These are phyloP conservation scores for Colletotrichum chlorophyti DNA, from an alignment of 2,329 filamentous ascomycete species.

Conservation along the genomic window DNA sequence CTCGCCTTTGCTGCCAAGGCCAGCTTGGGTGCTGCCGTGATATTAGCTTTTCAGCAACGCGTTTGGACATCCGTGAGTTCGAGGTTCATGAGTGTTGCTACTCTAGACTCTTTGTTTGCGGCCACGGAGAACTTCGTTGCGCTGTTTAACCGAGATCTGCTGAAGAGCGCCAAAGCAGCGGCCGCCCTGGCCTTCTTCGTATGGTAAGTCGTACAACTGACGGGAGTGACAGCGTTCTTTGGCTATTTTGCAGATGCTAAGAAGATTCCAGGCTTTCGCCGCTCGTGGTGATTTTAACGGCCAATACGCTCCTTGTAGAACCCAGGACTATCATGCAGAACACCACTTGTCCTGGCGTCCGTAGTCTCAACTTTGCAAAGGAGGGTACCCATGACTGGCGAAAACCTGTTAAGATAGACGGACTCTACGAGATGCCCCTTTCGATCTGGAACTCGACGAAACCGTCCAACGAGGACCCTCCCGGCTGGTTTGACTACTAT, in stretches of 20 bases:
- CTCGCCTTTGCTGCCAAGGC: slow-evolving; percentile 46
- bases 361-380: slow-evolving; percentile 40
- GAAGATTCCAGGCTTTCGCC: slow-evolving; percentile 34
- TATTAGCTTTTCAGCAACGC: slow-evolving; percentile 34
- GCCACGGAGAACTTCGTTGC: slow-evolving; percentile 40
- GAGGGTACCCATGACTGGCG: slow-evolving; percentile 44
- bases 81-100: slow-evolving; percentile 28
- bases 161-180: slow-evolving; percentile 39
- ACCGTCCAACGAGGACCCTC: slow-evolving; percentile 28
- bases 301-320: slow-evolving; percentile 43
- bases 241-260: neutral
- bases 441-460: slow-evolving; percentile 42
- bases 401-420: slow-evolving; percentile 37
- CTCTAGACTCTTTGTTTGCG: slow-evolving; percentile 39
- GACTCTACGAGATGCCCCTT: slow-evolving; percentile 37
- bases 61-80: slow-evolving; percentile 32
- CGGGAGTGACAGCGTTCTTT: neutral
- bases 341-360: slow-evolving; percentile 37
- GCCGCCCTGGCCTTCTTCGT: slow-evolving; percentile 41
- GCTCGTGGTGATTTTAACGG: slow-evolving; percentile 46
- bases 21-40: slow-evolving; percentile 39
- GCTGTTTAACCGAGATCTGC: slow-evolving; percentile 37
- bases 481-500: slow-evolving; percentile 42
- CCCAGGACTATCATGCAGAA: slow-evolving; percentile 33
- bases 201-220: slow-evolving; percentile 34